These are phyloP conservation scores for Pseudogymnoascus sp. DNA, from an alignment of 2,329 filamentous ascomycete genomes.

Conservation along the genomic window DNA sequence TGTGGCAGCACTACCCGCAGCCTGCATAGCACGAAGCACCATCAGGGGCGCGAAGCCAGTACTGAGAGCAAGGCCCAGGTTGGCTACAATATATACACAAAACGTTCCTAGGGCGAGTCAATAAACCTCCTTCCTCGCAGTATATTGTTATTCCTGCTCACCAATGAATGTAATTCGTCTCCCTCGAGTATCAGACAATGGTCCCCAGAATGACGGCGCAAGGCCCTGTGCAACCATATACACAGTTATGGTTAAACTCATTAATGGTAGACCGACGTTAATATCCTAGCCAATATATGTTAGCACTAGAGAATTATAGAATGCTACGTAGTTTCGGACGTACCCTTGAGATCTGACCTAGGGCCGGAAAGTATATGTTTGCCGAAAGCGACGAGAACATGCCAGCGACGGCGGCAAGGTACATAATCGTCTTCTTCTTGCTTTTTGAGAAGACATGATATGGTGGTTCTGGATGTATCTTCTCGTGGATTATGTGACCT, in stretches of 20 bases:
- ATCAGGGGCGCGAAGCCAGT: constrained; percentile 38
- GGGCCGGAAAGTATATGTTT: constrained; percentile 44
- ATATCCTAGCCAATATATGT: constrained; percentile 20
- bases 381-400: constrained; percentile 47
- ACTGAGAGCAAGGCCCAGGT: constrained; percentile 38
- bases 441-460: constrained; percentile 32
- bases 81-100: constrained; percentile 40
- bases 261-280: constrained; percentile 24
- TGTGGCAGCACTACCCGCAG: constrained; percentile 41
- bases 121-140: neutral
- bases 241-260: constrained; percentile 37
- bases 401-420: constrained; percentile 42
- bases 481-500: constrained; percentile 12
- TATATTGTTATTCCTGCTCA: constrained; percentile 12
- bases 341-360: constrained; percentile 33
- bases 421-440: constrained; percentile 40
- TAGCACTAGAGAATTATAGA: neutral
- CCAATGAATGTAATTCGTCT: constrained; percentile 30
- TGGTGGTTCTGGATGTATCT: constrained; percentile 18
- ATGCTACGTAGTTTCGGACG: constrained; percentile 4
- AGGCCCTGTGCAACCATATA: constrained; percentile 47
- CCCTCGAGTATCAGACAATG: constrained; percentile 41
- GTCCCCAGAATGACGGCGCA: constrained; percentile 41
- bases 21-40: constrained; percentile 40
- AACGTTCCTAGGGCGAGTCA: constrained; percentile 33